These are phyloP conservation scores for Apiotrichum sp. DNA, from an alignment of 1,284 basidiomycete genomes.

Conservation along the genomic window DNA sequence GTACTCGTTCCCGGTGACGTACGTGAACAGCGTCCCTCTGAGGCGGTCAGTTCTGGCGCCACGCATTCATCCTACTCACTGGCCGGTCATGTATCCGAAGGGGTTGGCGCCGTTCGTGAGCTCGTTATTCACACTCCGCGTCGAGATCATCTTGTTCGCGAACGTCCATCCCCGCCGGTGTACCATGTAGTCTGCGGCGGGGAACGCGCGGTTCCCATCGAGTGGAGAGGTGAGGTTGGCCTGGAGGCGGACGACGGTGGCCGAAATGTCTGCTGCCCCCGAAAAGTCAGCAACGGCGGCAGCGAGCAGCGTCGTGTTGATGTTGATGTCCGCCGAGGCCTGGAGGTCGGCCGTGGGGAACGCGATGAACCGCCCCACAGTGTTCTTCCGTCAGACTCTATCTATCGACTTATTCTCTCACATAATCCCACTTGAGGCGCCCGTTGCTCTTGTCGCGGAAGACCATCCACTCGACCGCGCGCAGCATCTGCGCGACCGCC, in stretches of 20 bases:
- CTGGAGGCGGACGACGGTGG: slow-evolving; percentile 49
- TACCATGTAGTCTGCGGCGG: slow-evolving; percentile 62
- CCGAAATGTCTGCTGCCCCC: slow-evolving; percentile 48
- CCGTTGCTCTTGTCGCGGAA: slow-evolving; percentile 52
- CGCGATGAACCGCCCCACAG: slow-evolving; percentile 57
- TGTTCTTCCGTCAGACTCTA: slow-evolving; percentile 40
- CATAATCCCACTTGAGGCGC: slow-evolving; percentile 24
- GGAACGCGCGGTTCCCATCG: slow-evolving; percentile 60
- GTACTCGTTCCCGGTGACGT: slow-evolving; percentile 60
- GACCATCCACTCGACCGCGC: slow-evolving; percentile 61
- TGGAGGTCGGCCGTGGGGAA: slow-evolving; percentile 58
- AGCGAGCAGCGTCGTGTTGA: slow-evolving; percentile 55
- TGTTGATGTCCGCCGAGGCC: slow-evolving; percentile 56
- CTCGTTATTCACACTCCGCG: slow-evolving; percentile 59
- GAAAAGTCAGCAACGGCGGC: slow-evolving; percentile 20
- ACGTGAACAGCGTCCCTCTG: slow-evolving; percentile 57
- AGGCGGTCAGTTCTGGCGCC: neutral
- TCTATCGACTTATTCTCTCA: slow-evolving; percentile 37
- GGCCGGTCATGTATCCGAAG: slow-evolving; percentile 61
- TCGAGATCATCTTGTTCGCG: slow-evolving; percentile 61
- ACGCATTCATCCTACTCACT: slow-evolving; percentile 26
- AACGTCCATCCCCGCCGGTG: slow-evolving; percentile 60
- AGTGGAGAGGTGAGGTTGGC: slow-evolving; percentile 43
- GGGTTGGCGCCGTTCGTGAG: slow-evolving; percentile 57
- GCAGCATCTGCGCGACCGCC: slow-evolving; percentile 54